phyloP scores from a whole-genome alignment of 805 yeast genomes.

The Kregervanrija pseudodelftensis region DNA sequence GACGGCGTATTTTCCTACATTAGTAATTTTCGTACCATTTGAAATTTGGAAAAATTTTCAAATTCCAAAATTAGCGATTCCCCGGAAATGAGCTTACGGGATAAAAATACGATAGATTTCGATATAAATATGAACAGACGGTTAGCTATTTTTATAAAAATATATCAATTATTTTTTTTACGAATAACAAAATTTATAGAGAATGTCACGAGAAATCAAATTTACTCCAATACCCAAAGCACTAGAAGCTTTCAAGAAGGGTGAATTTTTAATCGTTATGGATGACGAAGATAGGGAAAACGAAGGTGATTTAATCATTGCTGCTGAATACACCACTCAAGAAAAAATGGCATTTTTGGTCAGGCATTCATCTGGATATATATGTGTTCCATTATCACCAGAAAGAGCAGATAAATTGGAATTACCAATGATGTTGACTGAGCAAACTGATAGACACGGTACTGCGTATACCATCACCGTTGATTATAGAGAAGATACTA shows the following conservation, averaged over 20 bases:
- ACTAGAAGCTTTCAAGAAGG: slow-evolving; percentile 60
- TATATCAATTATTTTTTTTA: too few species aligned
- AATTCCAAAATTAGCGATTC: too few species aligned
- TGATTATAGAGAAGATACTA: slow-evolving; percentile 80
- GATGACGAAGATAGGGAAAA: slow-evolving; percentile 95
- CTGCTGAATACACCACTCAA: slow-evolving; percentile 76
- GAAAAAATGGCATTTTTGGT: slow-evolving; percentile 93
- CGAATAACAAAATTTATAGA: too few species aligned
- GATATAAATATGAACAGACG: too few species aligned
- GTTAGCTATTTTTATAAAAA: too few species aligned
- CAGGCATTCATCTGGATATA: slow-evolving; percentile 81
- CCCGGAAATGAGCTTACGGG: background rate
- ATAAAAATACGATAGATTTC: background rate
- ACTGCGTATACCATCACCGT: slow-evolving; percentile 95
- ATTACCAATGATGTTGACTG: slow-evolving; percentile 68
- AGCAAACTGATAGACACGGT: slow-evolving; percentile 76
- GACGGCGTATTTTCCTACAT: too few species aligned
- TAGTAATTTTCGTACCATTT: too few species aligned
- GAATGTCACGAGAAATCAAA: slow-evolving; percentile 1
- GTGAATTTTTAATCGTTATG: slow-evolving; percentile 89
- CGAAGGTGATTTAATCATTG: slow-evolving; percentile 93
- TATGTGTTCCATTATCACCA: slow-evolving; percentile 81
- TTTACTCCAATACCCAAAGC: slow-evolving; percentile 64
- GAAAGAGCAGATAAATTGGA: slow-evolving; percentile 74
- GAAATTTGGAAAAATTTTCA: too few species aligned